These are phyloP conservation scores for Melanogaster broomeanus DNA, from an alignment of 768 basidiomycete species.

Conservation along the genomic window DNA sequence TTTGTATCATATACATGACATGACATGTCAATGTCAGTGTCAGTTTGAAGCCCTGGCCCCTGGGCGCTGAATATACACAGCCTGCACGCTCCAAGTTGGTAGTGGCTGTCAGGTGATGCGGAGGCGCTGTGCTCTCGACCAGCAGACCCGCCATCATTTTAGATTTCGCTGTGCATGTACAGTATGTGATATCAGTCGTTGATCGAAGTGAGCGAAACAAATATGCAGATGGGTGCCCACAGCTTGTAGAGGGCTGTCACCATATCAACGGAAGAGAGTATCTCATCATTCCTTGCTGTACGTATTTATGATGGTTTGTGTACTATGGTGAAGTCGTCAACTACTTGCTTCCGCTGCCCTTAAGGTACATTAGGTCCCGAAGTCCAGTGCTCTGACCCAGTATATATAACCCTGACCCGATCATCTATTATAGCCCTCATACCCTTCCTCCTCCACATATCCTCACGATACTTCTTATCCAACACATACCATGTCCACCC, in stretches of 20 bases:
- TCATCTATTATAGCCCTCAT: background rate
- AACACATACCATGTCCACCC: constrained; percentile 13
- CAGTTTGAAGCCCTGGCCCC: no score
- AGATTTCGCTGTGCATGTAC: background rate
- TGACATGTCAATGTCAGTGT: no score
- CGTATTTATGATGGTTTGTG: constrained; percentile 3
- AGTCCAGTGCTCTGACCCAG: background rate
- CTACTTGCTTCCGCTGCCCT: background rate
- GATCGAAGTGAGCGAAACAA: background rate
- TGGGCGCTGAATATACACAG: no score
- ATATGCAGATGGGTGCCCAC: background rate
- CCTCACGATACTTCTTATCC: background rate
- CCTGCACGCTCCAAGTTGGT: no score
- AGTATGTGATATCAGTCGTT: background rate
- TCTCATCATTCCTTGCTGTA: constrained; percentile 15
- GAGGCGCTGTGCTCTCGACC: no score
- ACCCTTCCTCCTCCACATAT: background rate
- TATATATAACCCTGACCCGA: constrained; percentile 15
- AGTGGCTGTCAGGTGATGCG: no score
- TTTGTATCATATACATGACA: no score
- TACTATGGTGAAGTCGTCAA: background rate
- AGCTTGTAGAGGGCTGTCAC: constrained; percentile 3
- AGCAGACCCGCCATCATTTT: no score
- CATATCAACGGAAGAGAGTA: constrained; percentile 16
- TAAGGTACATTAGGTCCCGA: constrained; percentile 1